Evolutionary conservation across 1,139 yeast species (phyloP), one percentile per base, ranked within the genome.

Genomic region (Debaryomycetaceae sp.): DNA sequence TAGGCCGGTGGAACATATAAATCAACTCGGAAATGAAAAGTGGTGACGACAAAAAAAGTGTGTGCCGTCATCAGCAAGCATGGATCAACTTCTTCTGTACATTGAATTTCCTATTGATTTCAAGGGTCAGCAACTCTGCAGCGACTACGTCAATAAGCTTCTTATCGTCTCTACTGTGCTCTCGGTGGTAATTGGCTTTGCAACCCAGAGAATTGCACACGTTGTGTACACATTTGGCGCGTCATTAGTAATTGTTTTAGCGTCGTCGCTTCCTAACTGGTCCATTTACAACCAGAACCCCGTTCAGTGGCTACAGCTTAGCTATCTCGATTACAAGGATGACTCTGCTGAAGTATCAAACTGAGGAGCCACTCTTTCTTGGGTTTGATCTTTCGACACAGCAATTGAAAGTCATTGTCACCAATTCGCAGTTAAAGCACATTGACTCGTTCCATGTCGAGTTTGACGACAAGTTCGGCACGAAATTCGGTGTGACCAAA

Each of bases 381-480:
- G 96, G 96, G 1, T 75, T 86, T 47, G 96, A 88, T 53, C 66
- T 88, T 25, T 85, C 95, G 2, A 88, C 96, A 12, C 96, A 88
- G 53, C 96, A 86, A 51, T 61, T 88, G 46, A 88, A 88, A 54
- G 74, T 84, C 29, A 71, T 86, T 25, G 78, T 81, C 17, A 75
- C 85, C 25, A 65, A 78, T 49, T 68, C 62, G 12, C 44, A 63
- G 10, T 61, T 85, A 37, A 56, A 65, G 28, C 76, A 78, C 23
- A 64, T 74, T 18, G 60, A 68, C 30, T 72, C 83, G 11, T 83
- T 70, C 41, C 53, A 75, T 29, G 83, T 88, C 17, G 88, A 80
- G 41, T 86, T 88, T 47, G 95, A 85, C 43, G 55, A 55, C 11
- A 83, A 75, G 32, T 68, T 77, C 31, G 70, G 75, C 3, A 60